Base-by-base conservation (phyloP, 2,329 filamentous ascomycete genomes). In the Blastomyces parvus region DNA sequence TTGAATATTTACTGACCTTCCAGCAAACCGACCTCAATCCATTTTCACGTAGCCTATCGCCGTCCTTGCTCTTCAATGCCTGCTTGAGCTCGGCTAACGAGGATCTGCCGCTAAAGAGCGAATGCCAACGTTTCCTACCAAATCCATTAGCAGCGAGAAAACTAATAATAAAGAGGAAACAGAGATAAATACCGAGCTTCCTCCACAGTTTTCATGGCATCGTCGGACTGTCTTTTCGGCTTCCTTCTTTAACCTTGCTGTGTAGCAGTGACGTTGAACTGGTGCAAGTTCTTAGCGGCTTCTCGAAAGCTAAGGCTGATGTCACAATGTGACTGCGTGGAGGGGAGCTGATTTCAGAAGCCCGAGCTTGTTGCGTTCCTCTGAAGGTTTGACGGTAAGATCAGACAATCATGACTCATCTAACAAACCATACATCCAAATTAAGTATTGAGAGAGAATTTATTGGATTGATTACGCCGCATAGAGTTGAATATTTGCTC, bases 21-120 rank as follows among this genome's bases (percentile, higher is more conserved):
- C 93, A 97, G 76, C 89, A 96, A 46, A 95, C 83, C 2, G 93
- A 97, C 63, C 92, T 86, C 67, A 91, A 84, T 17, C 90, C 91
- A 57, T 86, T 80, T 61, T 86, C 78, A 73, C 88, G 91, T 59
- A 87, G 85, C 70, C 83, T 88, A 13, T 75, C 74, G 19, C 82
- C 74, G 22, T 83, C 72, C 69, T 86, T 82, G 66, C 82, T 77
- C 73, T 82, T 84, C 61, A 90, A 82, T n/a, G 85, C 84, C 67
- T 80, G 80, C 74, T 84, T 86, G 62, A 91, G 78, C 65, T 86
- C 82, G 64, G 88, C 77, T 69, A 81, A 83, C 62, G 80, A 68
- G 82, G 81, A 70, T 85, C 70, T 68, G 71, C 67, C 69, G 79
- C 46, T 27, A 70, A 85, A 82, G 46, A 88, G 86, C 69, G 82